Conservation (phyloP, 169 alveolate genomes). For the Plasmodium gonderi region DNA sequence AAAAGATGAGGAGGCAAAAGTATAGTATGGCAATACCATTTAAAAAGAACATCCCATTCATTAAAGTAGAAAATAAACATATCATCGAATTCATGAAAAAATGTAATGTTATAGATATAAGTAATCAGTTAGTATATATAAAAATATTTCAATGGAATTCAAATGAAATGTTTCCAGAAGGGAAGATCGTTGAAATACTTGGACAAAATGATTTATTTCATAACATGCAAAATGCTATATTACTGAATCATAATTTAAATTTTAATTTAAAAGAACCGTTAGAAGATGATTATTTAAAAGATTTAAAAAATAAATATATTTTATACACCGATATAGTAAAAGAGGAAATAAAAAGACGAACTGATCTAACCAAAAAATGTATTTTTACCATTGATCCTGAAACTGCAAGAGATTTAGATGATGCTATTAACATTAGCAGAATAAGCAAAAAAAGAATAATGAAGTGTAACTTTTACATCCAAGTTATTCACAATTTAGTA, state of each 20-base stretch:
- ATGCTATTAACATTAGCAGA: constrained; percentile 77
- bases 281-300: constrained; percentile 52
- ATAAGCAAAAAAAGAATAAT: constrained; percentile 32
- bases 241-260: constrained; percentile 35
- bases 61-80: constrained; percentile 27
- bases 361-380: constrained; percentile 57
- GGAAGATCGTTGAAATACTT: constrained; percentile 52
- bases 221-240: constrained; percentile 73
- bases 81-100: constrained; percentile 42
- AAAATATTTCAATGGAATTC: constrained; percentile 45
- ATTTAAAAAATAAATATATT: constrained; percentile 12
- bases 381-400: constrained; percentile 84
- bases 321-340: constrained; percentile 16
- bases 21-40: constrained; percentile 50
- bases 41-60: constrained; percentile 66
- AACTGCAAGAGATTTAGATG: constrained; percentile 86
- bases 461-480: constrained; percentile 32
- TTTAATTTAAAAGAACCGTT: constrained; percentile 60
- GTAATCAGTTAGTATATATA: constrained; percentile 27
- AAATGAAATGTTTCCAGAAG: constrained; percentile 43
- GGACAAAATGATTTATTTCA: constrained; percentile 66
- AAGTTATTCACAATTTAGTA: constrained; percentile 49
- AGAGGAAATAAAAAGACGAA: constrained; percentile 44
- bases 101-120: constrained; percentile 20
- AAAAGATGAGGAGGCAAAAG: constrained; percentile 15